Evolutionary conservation across 352 stramenopile species (phyloP).

Genomic region (Phytophthora vignae): DNA sequence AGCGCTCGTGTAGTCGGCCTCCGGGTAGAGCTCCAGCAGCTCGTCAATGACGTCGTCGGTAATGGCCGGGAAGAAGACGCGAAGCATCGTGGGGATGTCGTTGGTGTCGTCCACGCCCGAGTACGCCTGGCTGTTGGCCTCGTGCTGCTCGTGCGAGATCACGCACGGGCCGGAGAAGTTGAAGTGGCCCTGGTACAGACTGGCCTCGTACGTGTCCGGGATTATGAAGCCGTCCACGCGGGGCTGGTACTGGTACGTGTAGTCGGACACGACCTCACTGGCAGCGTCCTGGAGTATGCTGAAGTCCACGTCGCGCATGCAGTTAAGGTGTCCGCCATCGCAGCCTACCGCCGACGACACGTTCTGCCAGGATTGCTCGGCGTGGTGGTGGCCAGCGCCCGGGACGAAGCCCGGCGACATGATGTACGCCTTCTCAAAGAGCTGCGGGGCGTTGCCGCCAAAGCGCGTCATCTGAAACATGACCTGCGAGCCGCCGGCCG

Average conservation of each 20-base stretch:
- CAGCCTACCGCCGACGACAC: constrained; percentile 16
- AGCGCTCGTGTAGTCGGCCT: constrained; percentile 23
- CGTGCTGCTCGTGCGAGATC: constrained; percentile 19
- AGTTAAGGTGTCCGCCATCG: constrained; percentile 17
- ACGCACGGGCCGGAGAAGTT: constrained; percentile 21
- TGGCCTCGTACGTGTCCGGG: constrained; percentile 25
- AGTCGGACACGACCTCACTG: constrained; percentile 19
- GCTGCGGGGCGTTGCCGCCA: constrained; percentile 19
- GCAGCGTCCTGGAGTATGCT: constrained; percentile 13
- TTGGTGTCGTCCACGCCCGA: constrained; percentile 10
- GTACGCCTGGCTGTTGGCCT: constrained; percentile 22
- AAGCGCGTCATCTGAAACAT: constrained; percentile 28
- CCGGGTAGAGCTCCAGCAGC: constrained; percentile 22
- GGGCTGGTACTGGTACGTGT: constrained; percentile 30
- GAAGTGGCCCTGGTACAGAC: constrained; percentile 27
- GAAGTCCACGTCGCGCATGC: constrained; percentile 23
- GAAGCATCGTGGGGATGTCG: constrained; percentile 17
- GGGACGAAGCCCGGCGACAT: constrained; percentile 23
- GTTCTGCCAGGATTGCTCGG: constrained; percentile 27
- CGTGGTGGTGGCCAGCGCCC: constrained; percentile 20
- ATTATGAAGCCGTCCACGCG: constrained; percentile 28
- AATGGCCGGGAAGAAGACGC: constrained; percentile 24
- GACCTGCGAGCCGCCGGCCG: constrained; percentile 21
- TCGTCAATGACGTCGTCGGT: constrained; percentile 27
- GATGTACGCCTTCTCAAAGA: constrained; percentile 31